A percentile compares a stretch with the other conserved stretches of the same genome.
Evolutionary conservation across 345 rosid genomes (phyloP).

Genomic region (Corchorus capsularis): DNA sequence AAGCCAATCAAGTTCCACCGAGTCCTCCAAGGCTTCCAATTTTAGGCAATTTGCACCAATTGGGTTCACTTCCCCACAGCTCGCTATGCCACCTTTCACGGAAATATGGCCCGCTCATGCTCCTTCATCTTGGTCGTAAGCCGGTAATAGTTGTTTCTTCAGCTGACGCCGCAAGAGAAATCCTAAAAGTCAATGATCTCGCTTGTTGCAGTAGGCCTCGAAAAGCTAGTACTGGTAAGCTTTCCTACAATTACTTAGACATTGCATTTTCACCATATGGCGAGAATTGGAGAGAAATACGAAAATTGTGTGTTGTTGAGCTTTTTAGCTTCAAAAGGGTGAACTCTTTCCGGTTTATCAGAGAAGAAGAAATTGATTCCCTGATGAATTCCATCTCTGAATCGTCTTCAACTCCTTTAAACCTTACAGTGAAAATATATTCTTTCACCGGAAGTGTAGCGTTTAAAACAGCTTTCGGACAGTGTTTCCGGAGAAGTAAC

Average conservation of each 20-base stretch:
- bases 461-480: conserved; percentile 38
- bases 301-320: conserved; percentile 35
- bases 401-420: conserved; percentile 23
- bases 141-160: conserved; percentile 50
- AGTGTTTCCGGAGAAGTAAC: conserved; percentile 30
- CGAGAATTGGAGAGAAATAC: conserved; percentile 28
- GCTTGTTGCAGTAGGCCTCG: conserved; percentile 44
- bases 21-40: conserved; percentile 46
- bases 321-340: conserved; percentile 39
- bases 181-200: conserved; percentile 36
- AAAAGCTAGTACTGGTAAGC: conserved; percentile 20
- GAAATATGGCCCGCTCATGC: conserved; percentile 51
- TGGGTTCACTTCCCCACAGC: conserved; percentile 47
- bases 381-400: conserved; percentile 27
- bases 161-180: conserved; percentile 39
- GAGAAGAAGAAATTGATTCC: conserved; percentile 38
- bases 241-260: conserved; percentile 39
- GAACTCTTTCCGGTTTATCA: conserved; percentile 34
- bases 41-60: conserved; percentile 49
- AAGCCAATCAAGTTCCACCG: conserved; percentile 28
- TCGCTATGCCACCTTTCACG: conserved; percentile 35
- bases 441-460: conserved; percentile 26
- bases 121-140: conserved; percentile 39
- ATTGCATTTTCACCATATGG: conserved; percentile 42
- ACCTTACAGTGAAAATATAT: conserved; percentile 28